Evolutionary conservation across 805 yeast species (phyloP), one percentile per base, ranked within the genome.

Genomic region (Ogataea thermomethanolica): DNA sequence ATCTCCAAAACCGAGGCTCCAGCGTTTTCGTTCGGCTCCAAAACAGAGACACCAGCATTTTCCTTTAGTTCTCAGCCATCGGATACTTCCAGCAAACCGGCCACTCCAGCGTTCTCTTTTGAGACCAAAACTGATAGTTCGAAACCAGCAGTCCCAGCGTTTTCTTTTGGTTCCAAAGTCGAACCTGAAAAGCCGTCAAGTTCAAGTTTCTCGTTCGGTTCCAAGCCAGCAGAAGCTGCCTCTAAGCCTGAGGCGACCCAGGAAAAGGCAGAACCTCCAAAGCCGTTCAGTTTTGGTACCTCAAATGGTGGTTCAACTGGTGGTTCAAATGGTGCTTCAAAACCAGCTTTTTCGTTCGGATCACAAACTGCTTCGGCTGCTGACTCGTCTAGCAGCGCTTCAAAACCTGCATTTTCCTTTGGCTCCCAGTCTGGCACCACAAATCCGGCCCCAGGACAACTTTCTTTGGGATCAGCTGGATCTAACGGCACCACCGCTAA

Each of bases 121-220:
- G 28, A 26, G 6, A 13, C 35, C 21, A 21, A 27, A 7, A 4
- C 37, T 3, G 25, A 26, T 11, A 17, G 21, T 14, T 13, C 37
- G 2, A 21, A 20, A 10, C 25, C 31, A 25, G 36, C 13, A 31
- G 9, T 36, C 3, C 33, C 41, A 17, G 44, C 48, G 10, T 46
- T 46, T 30, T 23, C 46, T 4, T 45, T 50, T 39, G 46, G 49
- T 5, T 20, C 30, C 13, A 9, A 10, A 25, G 28, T 24, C 8
- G 32, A 27, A 24, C 29, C 35, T 8, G 13, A 8, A 10, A 35
- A 42, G 26, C 24, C 35, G 12, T 32, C 29, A 17, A 17, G 20
- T 5, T 27, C 39, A 12, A 27, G 12, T 5, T 35, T 35, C 11
- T 29, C 39, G 14, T 36, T 36, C 11, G 39, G 39, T 14, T 23